Evolutionary conservation across 441 rosid genomes (phyloP), one percentile per base, ranked within the genome.

Genomic region (Populus hybrid): DNA sequence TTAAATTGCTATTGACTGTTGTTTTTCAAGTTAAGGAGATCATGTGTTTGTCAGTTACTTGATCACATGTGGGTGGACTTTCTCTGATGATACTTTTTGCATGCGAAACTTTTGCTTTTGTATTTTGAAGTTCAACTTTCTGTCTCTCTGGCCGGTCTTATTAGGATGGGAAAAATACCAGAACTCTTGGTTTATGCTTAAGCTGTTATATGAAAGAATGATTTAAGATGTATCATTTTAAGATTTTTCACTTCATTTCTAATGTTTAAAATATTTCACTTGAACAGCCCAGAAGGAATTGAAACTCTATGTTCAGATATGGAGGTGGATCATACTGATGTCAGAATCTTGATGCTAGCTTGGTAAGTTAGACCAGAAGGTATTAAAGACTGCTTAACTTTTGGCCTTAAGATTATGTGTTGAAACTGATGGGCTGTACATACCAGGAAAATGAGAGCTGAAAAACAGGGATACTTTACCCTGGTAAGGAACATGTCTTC

Each of bases 381-480:
- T 20, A 50, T 63, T 67, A 28, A 31, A 31, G 68, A 10, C 4
- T 24, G 64, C 29, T 74, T 74, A 74, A 38, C 33, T 71, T 53
- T 28, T 65, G 18, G 72, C 70, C 7, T 21, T 2, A 28, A 67
- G 56, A 45, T 79, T 75, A 64, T 78, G 10, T 76, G 14, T 29
- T 69, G 38, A 71, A 74, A 71, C 64, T 71, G 67, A 76, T 61
- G 72, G 64, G 74, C 76, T 76, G 12, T 26, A 64, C 56, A 2
- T 82, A 0, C 42, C 89, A 96, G 99, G 99, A 96, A 91, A 84
- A 94, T 96, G 99, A 94, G 90, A 85, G 86, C 97, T 71, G 97
- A 94, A 87, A 96, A 90, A 83, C 99, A 94, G 77, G 99, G 97
- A 73, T 96, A 96, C 87, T 96, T 96, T 78, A 96, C 97, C 56